These are phyloP conservation scores for Ottelia alismoides DNA, from an alignment of 106 monocot genomes.

Conservation along the genomic window DNA sequence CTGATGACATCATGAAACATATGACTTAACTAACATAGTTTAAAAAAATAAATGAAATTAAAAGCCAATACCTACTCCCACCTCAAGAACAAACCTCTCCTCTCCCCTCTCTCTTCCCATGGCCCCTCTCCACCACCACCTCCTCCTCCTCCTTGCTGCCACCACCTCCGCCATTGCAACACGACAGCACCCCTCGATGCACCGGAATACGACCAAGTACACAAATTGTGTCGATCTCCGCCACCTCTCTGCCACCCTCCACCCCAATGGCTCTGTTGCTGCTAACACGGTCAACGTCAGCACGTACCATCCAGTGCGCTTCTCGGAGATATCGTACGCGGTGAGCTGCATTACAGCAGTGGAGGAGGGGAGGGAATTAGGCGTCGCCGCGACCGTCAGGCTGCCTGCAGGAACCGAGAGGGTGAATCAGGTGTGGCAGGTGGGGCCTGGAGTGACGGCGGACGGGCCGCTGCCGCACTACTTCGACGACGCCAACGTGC, in stretches of 20 bases:
- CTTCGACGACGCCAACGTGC: constrained; percentile 25
- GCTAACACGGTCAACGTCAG: constrained; percentile 37
- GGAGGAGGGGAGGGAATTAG: constrained; percentile 20
- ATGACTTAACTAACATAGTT: no score
- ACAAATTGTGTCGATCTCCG: constrained; percentile 43
- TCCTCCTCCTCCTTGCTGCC: no score
- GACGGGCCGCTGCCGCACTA: constrained; percentile 31
- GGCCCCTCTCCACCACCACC: no score
- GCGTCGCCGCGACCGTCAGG: constrained; percentile 31
- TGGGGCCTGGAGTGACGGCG: constrained; percentile 24
- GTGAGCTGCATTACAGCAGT: constrained; percentile 38
- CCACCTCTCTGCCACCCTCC: constrained; percentile 41
- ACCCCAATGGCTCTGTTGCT: constrained; percentile 20
- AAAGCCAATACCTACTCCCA: no score
- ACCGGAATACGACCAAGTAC: no score
- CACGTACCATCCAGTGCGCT: constrained; percentile 12
- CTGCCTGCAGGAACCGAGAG: constrained; percentile 11
- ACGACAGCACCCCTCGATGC: no score
- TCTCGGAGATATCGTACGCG: constrained; percentile 28
- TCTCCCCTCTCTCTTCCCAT: no score
- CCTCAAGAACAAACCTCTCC: no score
- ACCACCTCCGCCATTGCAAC: no score
- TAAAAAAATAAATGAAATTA: no score
- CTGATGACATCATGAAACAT: no score
- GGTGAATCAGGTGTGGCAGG: constrained; percentile 70